These are phyloP conservation scores for Trichosporon sp. DNA, from an alignment of 1,284 basidiomycete species.

Conservation along the genomic window DNA sequence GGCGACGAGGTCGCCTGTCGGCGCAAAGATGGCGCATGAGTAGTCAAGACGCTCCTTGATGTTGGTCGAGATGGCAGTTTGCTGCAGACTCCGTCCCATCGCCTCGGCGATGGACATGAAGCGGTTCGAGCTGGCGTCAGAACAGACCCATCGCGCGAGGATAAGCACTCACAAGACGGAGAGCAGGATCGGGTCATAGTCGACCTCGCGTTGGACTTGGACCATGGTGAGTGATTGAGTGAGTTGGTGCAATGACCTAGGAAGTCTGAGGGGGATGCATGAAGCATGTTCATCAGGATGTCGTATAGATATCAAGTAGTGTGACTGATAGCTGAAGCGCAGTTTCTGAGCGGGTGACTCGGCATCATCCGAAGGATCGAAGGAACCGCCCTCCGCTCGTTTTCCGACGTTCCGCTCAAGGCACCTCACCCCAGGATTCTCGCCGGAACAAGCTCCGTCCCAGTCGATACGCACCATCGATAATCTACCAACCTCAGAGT, in stretches of 20 bases:
- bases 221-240: not conserved
- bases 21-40: conserved; percentile 52
- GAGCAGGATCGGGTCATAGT: conserved; percentile 35
- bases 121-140: conserved; percentile 12
- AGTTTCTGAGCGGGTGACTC: too few relatives aligned
- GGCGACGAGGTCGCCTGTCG: conserved; percentile 50
- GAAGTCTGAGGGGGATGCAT: not conserved
- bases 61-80: conserved; percentile 50
- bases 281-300: not conserved
- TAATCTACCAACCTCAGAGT: not conserved
- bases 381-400: not conserved
- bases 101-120: conserved; percentile 48
- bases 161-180: conserved; percentile 30
- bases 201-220: not conserved
- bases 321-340: too few relatives aligned
- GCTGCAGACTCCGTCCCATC: conserved; percentile 52
- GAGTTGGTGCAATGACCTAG: not conserved
- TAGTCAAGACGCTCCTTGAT: conserved; percentile 49
- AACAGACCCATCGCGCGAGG: not conserved
- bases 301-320: not conserved
- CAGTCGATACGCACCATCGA: too few relatives aligned
- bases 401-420: not conserved
- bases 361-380: not conserved
- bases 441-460: too few relatives aligned
- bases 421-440: too few relatives aligned